Evolutionary conservation across 495 filamentous ascomycete species (phyloP).

Genomic region (Lasiosphaeria hispida): DNA sequence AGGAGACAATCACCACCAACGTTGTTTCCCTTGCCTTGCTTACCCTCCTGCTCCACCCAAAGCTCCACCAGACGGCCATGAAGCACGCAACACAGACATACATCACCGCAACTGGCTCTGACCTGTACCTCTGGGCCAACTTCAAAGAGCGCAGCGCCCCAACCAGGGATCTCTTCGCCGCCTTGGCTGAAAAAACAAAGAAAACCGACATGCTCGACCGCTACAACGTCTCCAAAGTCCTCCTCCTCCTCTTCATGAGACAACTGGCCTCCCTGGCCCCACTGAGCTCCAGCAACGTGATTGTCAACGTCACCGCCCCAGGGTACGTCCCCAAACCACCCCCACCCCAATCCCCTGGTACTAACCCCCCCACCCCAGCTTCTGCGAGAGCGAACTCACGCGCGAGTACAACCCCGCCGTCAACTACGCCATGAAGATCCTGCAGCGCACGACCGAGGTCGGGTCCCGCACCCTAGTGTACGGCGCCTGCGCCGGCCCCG

Average conservation of each 20-base stretch:
- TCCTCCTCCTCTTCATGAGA: conserved; percentile 39
- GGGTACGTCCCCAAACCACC: too few species aligned
- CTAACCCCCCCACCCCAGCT: conserved; percentile 5
- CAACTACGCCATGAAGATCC: conserved; percentile 26
- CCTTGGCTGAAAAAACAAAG: not conserved
- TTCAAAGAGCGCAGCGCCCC: conserved; percentile 1
- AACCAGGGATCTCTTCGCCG: conserved; percentile 6
- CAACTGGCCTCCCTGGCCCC: conserved; percentile 25
- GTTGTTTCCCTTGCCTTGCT: conserved; percentile 49
- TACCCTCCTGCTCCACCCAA: conserved; percentile 43
- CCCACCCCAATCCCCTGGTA: too few species aligned
- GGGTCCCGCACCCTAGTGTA: conserved; percentile 45
- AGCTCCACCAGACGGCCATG: conserved; percentile 32
- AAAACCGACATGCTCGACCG: conserved; percentile 9
- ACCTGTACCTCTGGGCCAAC: conserved; percentile 8
- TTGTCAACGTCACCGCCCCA: conserved; percentile 3
- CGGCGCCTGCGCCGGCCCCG: conserved; percentile 31
- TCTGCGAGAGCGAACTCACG: conserved; percentile 9
- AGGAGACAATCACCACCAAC: conserved; percentile 53
- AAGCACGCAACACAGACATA: conserved; percentile 20
- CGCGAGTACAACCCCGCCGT: not conserved
- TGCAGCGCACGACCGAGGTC: conserved; percentile 42
- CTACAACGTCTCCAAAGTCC: conserved; percentile 43
- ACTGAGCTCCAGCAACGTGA: not conserved
- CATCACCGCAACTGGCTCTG: conserved; percentile 31